A percentile compares a stretch with the other conserved stretches of the same genome.
These are phyloP conservation scores for Haematococcus lacustris DNA, from an alignment of 139 green algal species.

Conservation along the genomic window DNA sequence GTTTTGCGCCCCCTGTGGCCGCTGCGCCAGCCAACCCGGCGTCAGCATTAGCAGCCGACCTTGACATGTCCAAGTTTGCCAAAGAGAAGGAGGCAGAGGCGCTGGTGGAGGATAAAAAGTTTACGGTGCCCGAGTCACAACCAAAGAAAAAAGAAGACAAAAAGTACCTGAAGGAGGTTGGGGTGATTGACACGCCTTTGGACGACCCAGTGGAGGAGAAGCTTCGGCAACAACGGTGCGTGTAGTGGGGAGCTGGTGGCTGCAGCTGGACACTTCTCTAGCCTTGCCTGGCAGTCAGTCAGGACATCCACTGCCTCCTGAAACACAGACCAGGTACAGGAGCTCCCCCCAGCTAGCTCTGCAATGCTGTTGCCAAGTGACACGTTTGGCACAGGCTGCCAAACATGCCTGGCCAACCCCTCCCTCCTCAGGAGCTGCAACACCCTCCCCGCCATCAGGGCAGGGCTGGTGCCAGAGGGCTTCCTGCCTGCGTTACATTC, in stretches of 20 bases:
- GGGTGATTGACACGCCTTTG: constrained; percentile 27
- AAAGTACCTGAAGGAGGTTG: constrained; percentile 34
- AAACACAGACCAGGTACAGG: too few relatives aligned
- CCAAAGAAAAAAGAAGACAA: constrained; percentile 54
- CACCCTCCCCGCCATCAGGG: too few relatives aligned
- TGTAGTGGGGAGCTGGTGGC: neutral
- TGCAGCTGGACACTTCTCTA: neutral
- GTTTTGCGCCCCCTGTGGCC: neutral
- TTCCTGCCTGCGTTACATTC: too few relatives aligned
- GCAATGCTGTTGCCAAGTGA: too few relatives aligned
- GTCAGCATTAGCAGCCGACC: neutral
- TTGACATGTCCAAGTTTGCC: constrained; percentile 37
- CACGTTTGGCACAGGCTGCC: too few relatives aligned
- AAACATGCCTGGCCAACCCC: too few relatives aligned
- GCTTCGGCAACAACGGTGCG: constrained; percentile 55
- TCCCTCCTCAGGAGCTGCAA: too few relatives aligned
- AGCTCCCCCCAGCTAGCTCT: too few relatives aligned
- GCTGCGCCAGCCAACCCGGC: neutral
- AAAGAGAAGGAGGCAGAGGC: constrained; percentile 25
- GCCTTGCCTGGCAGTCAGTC: too few relatives aligned
- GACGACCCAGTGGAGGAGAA: constrained; percentile 57
- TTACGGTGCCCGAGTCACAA: constrained; percentile 18
- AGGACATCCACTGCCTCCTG: too few relatives aligned
- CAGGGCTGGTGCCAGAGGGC: too few relatives aligned
- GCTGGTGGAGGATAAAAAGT: constrained; percentile 20